Evolutionary conservation across 495 filamentous ascomycete species (phyloP).

Genomic region (Podospora anserina): DNA sequence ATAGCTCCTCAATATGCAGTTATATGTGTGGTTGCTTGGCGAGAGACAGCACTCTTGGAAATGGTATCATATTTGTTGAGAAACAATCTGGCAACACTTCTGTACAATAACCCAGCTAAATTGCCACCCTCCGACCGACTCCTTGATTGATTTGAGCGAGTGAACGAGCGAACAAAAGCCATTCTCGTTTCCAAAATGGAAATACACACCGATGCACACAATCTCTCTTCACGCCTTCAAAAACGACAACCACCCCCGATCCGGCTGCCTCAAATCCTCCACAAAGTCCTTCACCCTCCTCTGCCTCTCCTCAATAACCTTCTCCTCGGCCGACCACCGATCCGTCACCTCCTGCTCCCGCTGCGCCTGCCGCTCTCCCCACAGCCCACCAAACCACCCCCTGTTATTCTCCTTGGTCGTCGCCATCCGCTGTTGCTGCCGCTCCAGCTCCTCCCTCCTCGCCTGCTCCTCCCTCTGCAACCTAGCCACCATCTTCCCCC

Average conservation of each 20-base stretch:
- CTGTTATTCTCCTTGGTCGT: conserved; percentile 11
- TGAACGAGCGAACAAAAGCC: too few relatives aligned
- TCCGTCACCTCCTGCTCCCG: conserved; percentile 25
- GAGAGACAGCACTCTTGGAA: neutral
- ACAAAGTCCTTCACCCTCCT: conserved; percentile 44
- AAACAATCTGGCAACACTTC: neutral
- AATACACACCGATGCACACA: neutral
- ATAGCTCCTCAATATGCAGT: too few relatives aligned
- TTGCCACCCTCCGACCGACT: too few relatives aligned
- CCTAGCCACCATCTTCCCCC: conserved; percentile 64
- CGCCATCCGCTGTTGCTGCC: neutral
- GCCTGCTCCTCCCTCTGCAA: conserved; percentile 54
- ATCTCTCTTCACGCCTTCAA: conserved; percentile 35
- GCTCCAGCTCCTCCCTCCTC: conserved; percentile 28
- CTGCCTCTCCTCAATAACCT: conserved; percentile 48
- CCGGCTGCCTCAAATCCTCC: conserved; percentile 44
- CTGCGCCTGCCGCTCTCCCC: conserved; percentile 23
- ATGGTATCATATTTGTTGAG: neutral
- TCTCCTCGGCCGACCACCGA: conserved; percentile 52
- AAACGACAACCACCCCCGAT: conserved; percentile 34
- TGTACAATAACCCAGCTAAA: neutral
- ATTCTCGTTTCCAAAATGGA: too few relatives aligned
- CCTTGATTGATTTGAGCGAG: too few relatives aligned
- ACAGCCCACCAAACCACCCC: conserved; percentile 47
- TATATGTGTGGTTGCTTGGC: too few relatives aligned